Evolutionary conservation across 78 protist species (phyloP).

Genomic region (slime mould (Dictyostelium discoideum)): DNA sequence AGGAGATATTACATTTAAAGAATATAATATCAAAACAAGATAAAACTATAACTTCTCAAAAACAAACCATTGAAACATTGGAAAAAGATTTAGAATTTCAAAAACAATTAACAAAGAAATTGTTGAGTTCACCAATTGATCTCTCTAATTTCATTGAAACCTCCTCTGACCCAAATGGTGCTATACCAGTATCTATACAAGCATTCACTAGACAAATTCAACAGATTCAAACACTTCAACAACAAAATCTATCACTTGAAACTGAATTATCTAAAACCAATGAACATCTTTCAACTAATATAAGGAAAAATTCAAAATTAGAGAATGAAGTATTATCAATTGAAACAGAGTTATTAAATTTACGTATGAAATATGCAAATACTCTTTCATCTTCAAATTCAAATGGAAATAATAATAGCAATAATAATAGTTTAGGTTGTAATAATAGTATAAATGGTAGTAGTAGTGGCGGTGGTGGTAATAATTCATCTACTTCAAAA

Average conservation of each 20-base stretch:
- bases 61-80: slow-evolving; percentile 41
- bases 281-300: slow-evolving; percentile 31
- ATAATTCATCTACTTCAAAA: not conserved
- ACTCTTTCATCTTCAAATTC: not conserved
- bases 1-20: slow-evolving; percentile 64
- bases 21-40: slow-evolving; percentile 71
- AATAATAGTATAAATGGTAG: not conserved
- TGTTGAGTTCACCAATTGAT: slow-evolving; percentile 26
- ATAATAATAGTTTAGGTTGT: not conserved
- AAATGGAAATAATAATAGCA: not conserved
- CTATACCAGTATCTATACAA: slow-evolving; percentile 68
- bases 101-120: slow-evolving; percentile 1
- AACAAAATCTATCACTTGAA: not conserved
- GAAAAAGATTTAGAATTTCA: slow-evolving; percentile 46
- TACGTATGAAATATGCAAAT: slow-evolving; percentile 74
- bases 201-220: slow-evolving; percentile 78
- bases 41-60: slow-evolving; percentile 29
- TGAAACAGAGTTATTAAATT: slow-evolving; percentile 53
- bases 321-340: slow-evolving; percentile 51
- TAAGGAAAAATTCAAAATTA: slow-evolving; percentile 14
- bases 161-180: slow-evolving; percentile 48
- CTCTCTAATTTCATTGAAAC: slow-evolving; percentile 25
- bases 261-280: not conserved
- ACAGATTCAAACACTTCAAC: slow-evolving; percentile 58
- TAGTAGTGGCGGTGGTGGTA: not conserved